These are phyloP conservation scores for Aspergillus sp. DNA, from an alignment of 2,329 filamentous ascomycete genomes.

Conservation along the genomic window DNA sequence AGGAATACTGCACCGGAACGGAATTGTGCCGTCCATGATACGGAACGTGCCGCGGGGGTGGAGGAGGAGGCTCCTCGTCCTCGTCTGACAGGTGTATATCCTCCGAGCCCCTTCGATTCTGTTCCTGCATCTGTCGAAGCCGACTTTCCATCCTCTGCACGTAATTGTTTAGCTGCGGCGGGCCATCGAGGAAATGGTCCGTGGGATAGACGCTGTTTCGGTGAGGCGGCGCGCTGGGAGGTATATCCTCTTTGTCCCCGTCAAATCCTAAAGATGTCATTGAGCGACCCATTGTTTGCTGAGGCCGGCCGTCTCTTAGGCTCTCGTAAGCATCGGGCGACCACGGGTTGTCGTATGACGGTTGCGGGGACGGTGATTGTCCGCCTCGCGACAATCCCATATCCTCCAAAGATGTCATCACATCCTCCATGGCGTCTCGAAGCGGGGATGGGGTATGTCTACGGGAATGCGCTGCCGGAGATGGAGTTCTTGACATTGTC, in stretches of 20 bases:
- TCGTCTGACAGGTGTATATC: conserved; percentile 54
- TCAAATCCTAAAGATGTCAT: conserved; percentile 74
- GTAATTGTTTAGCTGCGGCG: conserved; percentile 78
- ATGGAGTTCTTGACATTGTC: conserved; percentile 46
- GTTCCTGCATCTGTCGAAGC: conserved; percentile 67
- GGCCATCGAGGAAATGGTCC: conserved; percentile 50
- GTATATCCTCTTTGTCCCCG: conserved; percentile 51
- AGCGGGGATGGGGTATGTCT: conserved; percentile 86
- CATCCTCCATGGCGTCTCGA: conserved; percentile 94
- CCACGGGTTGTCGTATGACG: conserved; percentile 67
- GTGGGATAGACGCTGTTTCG: conserved; percentile 36
- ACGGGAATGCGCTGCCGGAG: conserved; percentile 57
- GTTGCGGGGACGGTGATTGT: conserved; percentile 54
- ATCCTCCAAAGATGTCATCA: conserved; percentile 91
- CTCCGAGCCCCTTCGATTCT: conserved; percentile 41
- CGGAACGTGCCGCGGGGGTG: conserved; percentile 58
- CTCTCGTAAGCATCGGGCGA: conserved; percentile 82
- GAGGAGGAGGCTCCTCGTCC: conserved; percentile 56
- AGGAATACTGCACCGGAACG: conserved; percentile 36
- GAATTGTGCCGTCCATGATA: conserved; percentile 46
- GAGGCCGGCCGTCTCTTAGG: conserved; percentile 31
- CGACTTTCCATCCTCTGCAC: conserved; percentile 89
- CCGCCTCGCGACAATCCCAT: conserved; percentile 64
- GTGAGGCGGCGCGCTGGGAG: conserved; percentile 61
- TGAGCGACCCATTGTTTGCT: conserved; percentile 52